A percentile compares a stretch with the other conserved stretches of the same genome.
phyloP scores from a whole-genome alignment of 2,329 filamentous ascomycete genomes.

The Exserohilum turcica region DNA sequence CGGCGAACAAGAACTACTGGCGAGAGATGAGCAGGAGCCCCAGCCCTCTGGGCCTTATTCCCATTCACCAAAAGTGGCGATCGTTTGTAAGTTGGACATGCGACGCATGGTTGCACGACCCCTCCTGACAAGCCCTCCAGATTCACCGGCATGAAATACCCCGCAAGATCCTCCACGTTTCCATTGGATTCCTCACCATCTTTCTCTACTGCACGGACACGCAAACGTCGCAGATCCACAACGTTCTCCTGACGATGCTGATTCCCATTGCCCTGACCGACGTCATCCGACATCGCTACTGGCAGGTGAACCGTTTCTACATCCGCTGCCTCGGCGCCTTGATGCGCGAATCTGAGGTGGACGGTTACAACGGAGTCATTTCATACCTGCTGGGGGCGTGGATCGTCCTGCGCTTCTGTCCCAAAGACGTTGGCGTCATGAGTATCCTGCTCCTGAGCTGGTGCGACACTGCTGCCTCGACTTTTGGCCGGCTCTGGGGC shows the following conservation, averaged over 20 bases:
- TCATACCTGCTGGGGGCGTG: slow-evolving; percentile 94
- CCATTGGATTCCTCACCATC: slow-evolving; percentile 92
- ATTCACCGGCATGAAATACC: slow-evolving; percentile 94
- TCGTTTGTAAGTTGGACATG: slow-evolving; percentile 67
- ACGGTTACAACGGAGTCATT: slow-evolving; percentile 94
- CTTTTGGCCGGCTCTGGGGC: slow-evolving; percentile 88
- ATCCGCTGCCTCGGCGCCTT: slow-evolving; percentile 82
- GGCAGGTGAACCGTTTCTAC: slow-evolving; percentile 83
- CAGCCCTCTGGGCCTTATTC: slow-evolving; percentile 90
- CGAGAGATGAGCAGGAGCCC: slow-evolving; percentile 88
- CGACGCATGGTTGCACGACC: neutral
- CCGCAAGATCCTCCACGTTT: slow-evolving; percentile 89
- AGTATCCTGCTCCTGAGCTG: slow-evolving; percentile 89
- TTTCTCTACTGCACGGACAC: slow-evolving; percentile 81
- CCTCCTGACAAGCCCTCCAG: slow-evolving; percentile 35
- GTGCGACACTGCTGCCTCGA: slow-evolving; percentile 97
- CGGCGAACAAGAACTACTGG: slow-evolving; percentile 74
- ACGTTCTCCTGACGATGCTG: slow-evolving; percentile 78
- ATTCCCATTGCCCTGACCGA: slow-evolving; percentile 85
- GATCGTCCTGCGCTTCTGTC: slow-evolving; percentile 82
- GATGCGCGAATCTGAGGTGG: slow-evolving; percentile 96
- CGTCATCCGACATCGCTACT: slow-evolving; percentile 79
- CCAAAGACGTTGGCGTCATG: slow-evolving; percentile 91
- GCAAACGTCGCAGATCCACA: slow-evolving; percentile 78
- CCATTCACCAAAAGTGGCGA: slow-evolving; percentile 90